phyloP scores from a whole-genome alignment of 2,329 filamentous ascomycete genomes.

The Chaetomium globosum region DNA sequence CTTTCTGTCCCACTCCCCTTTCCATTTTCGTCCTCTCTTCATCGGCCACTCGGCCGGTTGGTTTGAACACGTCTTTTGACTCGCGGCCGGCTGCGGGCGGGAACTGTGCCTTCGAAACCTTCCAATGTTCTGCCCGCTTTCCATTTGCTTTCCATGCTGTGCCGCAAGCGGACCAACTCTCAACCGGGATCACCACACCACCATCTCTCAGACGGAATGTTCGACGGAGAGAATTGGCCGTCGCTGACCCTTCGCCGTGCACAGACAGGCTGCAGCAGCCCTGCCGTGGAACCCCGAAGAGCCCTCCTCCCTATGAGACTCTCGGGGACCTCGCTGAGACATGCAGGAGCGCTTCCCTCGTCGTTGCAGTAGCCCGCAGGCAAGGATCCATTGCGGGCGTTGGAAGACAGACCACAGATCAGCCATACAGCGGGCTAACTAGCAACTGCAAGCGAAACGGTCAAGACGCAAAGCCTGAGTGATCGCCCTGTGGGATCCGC shows the following conservation, averaged over 20 bases:
- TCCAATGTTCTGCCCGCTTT: slow-evolving; percentile 4
- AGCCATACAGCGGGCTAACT: too few relatives aligned
- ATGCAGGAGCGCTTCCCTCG: slow-evolving; percentile 18
- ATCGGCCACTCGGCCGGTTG: background rate
- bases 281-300: slow-evolving; percentile 2
- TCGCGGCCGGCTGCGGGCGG: background rate
- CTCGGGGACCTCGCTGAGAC: slow-evolving; percentile 18
- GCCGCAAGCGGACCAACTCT: slow-evolving; percentile 13
- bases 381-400: background rate
- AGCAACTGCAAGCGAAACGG: background rate
- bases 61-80: background rate
- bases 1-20: background rate
- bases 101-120: background rate
- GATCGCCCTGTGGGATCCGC: slow-evolving; percentile 13
- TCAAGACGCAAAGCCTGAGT: background rate
- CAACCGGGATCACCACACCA: slow-evolving; percentile 10
- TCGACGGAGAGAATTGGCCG: slow-evolving; percentile 3
- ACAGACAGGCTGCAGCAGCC: background rate
- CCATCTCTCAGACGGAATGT: background rate
- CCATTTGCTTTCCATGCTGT: slow-evolving; percentile 15
- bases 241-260: slow-evolving; percentile 7
- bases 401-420: background rate
- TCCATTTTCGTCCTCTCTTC: background rate
- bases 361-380: slow-evolving; percentile 2
- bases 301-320: background rate